These are phyloP conservation scores for Beta corolliflora DNA, from an alignment of 179 eudicot species.

Conservation along the genomic window DNA sequence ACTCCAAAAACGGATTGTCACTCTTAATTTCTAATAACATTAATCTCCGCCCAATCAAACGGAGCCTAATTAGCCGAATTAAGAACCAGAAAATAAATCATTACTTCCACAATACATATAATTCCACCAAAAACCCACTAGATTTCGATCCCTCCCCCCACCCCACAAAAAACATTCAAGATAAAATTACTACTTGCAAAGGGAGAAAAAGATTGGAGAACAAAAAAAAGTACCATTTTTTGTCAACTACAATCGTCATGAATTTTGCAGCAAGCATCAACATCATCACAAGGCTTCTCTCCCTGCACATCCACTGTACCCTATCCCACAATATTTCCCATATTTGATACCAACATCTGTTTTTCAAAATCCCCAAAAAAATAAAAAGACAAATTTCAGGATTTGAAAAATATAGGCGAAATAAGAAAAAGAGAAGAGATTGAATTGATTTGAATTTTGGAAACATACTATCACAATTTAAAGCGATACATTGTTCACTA, in stretches of 20 bases:
- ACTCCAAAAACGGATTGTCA: not conserved
- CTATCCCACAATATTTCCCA: conserved; percentile 97
- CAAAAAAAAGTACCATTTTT: conserved; percentile 20
- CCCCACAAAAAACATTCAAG: too few relatives aligned
- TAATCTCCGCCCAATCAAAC: not conserved
- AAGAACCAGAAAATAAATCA: not conserved
- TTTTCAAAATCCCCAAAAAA: not conserved
- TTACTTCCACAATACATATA: not conserved
- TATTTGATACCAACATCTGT: conserved; percentile 45
- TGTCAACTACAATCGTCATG: conserved; percentile 77
- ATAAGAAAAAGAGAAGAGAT: not conserved
- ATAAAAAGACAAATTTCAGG: not conserved
- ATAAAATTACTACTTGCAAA: not conserved
- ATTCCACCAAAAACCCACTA: too few relatives aligned
- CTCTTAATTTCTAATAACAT: not conserved
- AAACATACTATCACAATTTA: conserved; percentile 35
- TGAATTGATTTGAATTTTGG: not conserved
- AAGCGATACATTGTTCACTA: conserved; percentile 28
- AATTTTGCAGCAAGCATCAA: conserved; percentile 85
- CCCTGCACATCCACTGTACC: conserved; percentile 91
- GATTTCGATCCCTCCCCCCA: too few relatives aligned
- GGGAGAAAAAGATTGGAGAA: not conserved
- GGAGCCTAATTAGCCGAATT: not conserved
- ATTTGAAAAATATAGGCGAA: not conserved
- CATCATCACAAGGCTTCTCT: conserved; percentile 89